These are phyloP conservation scores for Dictyostelium firmibasis DNA, from an alignment of 78 protist species.

Conservation along the genomic window DNA sequence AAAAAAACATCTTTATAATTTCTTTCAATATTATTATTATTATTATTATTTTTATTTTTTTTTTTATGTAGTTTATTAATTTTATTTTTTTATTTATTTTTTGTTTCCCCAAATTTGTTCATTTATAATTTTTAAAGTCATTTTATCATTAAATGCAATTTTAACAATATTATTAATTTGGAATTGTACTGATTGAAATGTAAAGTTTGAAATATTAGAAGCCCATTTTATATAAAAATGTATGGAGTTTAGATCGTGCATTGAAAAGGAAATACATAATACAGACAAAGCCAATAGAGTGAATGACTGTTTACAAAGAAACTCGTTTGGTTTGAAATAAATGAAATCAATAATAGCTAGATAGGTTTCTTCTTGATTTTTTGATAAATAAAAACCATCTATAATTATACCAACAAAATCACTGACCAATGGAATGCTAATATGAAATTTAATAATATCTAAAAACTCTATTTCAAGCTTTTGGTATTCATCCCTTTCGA, in stretches of 20 bases:
- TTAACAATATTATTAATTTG: background rate
- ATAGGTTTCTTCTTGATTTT: background rate
- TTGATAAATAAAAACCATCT: background rate
- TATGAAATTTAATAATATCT: constrained; percentile 16
- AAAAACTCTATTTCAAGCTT: constrained; percentile 36
- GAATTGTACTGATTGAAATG: background rate
- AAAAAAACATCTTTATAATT: too few relatives aligned
- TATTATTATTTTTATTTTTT: too few relatives aligned
- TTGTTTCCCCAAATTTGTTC: background rate
- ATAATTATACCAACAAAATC: constrained; percentile 20
- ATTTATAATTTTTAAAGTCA: background rate
- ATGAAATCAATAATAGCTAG: constrained; percentile 13
- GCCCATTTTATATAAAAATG: constrained; percentile 28
- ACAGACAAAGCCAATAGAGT: constrained; percentile 12
- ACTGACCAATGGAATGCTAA: constrained; percentile 33
- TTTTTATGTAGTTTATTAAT: too few relatives aligned
- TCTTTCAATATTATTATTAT: too few relatives aligned
- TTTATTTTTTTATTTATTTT: background rate
- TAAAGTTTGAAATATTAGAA: background rate
- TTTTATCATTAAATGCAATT: background rate
- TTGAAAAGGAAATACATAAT: background rate
- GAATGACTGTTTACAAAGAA: constrained; percentile 17
- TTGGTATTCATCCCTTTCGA: background rate
- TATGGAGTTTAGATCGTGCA: background rate
- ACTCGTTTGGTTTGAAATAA: constrained; percentile 6